Percentiles rank a stretch among this genome's conserved stretches.
Conservation (phyloP, 139 green algal species). For the Mesostigma viride region DNA sequence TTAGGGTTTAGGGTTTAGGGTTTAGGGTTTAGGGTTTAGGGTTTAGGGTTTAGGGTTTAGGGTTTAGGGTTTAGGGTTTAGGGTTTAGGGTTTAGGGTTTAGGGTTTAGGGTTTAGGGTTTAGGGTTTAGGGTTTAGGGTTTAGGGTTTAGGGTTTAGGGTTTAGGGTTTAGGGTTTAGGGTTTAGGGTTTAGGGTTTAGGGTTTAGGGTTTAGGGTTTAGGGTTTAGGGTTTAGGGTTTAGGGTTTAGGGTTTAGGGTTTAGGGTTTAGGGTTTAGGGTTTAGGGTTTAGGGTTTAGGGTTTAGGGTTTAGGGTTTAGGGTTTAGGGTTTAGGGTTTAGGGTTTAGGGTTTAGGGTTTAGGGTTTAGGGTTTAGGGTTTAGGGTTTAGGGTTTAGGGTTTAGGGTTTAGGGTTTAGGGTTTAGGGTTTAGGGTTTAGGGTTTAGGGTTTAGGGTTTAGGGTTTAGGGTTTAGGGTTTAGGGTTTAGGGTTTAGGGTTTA, state of each 20-base stretch:
- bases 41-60: background rate
- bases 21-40: slow-evolving; percentile 4
- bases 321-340: background rate
- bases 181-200: background rate
- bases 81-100: background rate
- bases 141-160: background rate
- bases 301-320: background rate
- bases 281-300: background rate
- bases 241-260: background rate
- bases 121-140: background rate
- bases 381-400: background rate
- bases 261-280: background rate
- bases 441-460: background rate
- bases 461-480: background rate
- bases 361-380: background rate
- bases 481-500: background rate
- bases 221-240: background rate
- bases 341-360: background rate
- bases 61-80: background rate
- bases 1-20: slow-evolving; percentile 18
- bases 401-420: background rate
- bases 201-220: background rate
- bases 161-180: background rate
- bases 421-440: background rate
- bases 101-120: background rate